These are phyloP conservation scores for Diaporthe australafricana DNA, from an alignment of 2,329 filamentous ascomycete species.

Conservation along the genomic window DNA sequence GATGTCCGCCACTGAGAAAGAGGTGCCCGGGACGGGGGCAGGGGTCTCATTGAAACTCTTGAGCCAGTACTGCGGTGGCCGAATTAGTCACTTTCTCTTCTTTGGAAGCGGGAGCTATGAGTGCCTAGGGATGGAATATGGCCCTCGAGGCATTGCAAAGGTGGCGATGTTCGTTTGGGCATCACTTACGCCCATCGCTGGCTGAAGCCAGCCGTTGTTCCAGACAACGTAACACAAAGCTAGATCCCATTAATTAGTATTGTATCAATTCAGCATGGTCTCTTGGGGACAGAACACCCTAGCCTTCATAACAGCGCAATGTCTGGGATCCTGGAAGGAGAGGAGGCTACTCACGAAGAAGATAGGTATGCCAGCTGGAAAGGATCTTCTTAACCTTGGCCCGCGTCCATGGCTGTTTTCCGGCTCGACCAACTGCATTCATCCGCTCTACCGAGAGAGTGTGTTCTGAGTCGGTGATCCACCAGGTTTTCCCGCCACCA, in stretches of 20 bases:
- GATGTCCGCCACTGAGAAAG: constrained; percentile 48
- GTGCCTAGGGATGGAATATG: background rate
- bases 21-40: constrained; percentile 49
- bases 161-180: no score
- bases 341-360: constrained; percentile 45
- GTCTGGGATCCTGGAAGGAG: no score
- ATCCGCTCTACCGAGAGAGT: constrained; percentile 49
- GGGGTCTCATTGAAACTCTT: constrained; percentile 52
- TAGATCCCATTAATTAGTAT: constrained; percentile 24
- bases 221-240: constrained; percentile 51
- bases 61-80: constrained; percentile 48
- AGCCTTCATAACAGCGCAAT: background rate
- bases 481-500: constrained; percentile 49
- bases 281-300: background rate
- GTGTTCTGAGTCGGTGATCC: constrained; percentile 48
- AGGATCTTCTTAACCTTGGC: constrained; percentile 49
- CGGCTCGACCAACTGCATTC: constrained; percentile 28
- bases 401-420: constrained; percentile 29
- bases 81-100: background rate
- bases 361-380: constrained; percentile 53
- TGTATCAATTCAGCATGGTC: background rate
- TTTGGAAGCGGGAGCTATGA: no score
- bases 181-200: constrained; percentile 47
- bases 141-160: background rate
- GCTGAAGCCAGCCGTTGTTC: constrained; percentile 51